phyloP scores from a whole-genome alignment of 768 basidiomycete genomes.

The Lactarius trivialis region DNA sequence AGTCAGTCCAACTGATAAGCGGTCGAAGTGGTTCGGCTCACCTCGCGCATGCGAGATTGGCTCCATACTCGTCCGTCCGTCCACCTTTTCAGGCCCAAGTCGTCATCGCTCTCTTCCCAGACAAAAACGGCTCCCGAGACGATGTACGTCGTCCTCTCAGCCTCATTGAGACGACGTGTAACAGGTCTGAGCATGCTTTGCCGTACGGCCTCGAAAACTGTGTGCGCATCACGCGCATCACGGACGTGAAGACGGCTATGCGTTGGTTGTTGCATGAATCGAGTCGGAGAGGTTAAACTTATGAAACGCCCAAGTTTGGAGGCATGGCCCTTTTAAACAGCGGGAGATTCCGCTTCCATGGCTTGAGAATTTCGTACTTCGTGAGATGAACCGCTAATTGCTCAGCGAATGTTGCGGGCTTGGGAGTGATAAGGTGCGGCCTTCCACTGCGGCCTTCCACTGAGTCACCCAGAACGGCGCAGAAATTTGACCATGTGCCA shows the following conservation, averaged over 20 bases:
- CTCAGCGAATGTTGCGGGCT: constrained; percentile 18
- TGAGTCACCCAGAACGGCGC: constrained; percentile 16
- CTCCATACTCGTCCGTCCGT: constrained; percentile 68
- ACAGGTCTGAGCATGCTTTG: constrained; percentile 46
- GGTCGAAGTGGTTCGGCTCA: constrained; percentile 22
- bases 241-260: constrained; percentile 60
- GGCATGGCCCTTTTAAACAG: constrained; percentile 18
- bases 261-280: constrained; percentile 54
- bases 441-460: constrained; percentile 20
- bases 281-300: constrained; percentile 34
- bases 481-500: constrained; percentile 20
- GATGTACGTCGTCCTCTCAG: constrained; percentile 49
- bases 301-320: constrained; percentile 14
- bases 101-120: constrained; percentile 65
- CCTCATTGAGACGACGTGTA: constrained; percentile 52
- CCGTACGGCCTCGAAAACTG: constrained; percentile 59
- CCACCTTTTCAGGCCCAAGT: constrained; percentile 60
- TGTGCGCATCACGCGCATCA: constrained; percentile 59
- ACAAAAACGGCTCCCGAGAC: constrained; percentile 59
- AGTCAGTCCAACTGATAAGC: constrained; percentile 3
- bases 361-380: constrained; percentile 23
- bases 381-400: constrained; percentile 22
- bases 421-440: constrained; percentile 20
- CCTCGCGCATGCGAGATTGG: constrained; percentile 61
- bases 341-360: constrained; percentile 8